Base-by-base conservation (phyloP, 352 stramenopile genomes). In the Phytophthora fragariaefolia region DNA sequence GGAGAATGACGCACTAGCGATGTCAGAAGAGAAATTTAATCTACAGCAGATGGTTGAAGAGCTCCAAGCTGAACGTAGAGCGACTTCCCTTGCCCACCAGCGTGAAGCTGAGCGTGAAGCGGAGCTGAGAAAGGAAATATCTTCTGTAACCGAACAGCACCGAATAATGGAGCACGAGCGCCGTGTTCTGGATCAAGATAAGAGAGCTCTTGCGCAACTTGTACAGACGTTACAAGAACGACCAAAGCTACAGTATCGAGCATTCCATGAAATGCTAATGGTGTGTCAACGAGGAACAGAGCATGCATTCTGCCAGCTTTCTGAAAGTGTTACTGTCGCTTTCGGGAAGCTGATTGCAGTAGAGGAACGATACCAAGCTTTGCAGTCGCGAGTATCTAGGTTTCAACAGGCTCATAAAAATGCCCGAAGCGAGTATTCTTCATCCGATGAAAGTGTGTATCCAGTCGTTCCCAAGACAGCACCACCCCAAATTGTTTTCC, bases 171-270 rank as follows among this genome's bases (percentile, higher is more conserved):
- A 77, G 47, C 43, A 48, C 47, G 43, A 74, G 20, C n/a, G 36
- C 49, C 46, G 63, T 27, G 36, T 59, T 5, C 13, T 70, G 53
- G 43, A 70, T 26, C 57, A 73, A 55, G 49, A 77, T 23, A 67
- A 74, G 43, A 68, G 58, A 46, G 32, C 62, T 22, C 51, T 80
- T 13, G 47, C 52, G 0, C 63, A 73, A 18, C 48, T 87, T 6
- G 73, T 87, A 4, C 66, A 83, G 36, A 87, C 78, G 3, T 56
- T 87, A 26, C 70, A 84, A 58, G 73, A 74, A 1, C 73, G 78
- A 9, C 76, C 78, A 0, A 50, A 73, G 26, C 36, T 87, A 27
- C 73, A 87, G 42, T 67, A 69, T 13, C 59, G 74, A 48, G 71
- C 74, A 17, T 72, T 87, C 30, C 63, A 69, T 9, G 74, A 84